Conservation (phyloP, 106 monocot species). For the Dioscorea dumetorum region DNA sequence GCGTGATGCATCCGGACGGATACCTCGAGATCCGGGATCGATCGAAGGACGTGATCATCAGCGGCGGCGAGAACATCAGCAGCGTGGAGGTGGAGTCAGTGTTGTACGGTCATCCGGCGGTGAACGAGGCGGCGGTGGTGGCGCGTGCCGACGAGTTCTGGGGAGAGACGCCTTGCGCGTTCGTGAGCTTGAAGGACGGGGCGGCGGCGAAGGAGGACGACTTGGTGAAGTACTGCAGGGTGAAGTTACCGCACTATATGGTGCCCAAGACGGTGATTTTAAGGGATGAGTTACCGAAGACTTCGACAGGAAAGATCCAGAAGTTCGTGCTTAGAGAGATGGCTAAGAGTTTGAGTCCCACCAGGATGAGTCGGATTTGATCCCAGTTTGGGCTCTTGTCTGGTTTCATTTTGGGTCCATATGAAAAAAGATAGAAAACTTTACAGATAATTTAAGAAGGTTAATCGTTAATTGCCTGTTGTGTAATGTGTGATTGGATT, state of each 20-base stretch:
- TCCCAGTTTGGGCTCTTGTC: neutral
- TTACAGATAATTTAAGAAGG: no score
- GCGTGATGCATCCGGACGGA: conserved; percentile 60
- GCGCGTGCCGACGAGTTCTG: conserved; percentile 70
- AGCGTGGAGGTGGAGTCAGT: conserved; percentile 54
- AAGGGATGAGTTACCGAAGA: conserved; percentile 60
- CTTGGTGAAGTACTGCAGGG: conserved; percentile 43
- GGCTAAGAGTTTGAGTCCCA: conserved; percentile 43
- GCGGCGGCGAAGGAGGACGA: conserved; percentile 21
- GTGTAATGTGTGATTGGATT: no score
- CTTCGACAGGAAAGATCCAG: conserved; percentile 77
- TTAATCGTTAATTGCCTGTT: no score
- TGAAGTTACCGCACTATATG: conserved; percentile 61
- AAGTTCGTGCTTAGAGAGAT: conserved; percentile 55
- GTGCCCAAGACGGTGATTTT: conserved; percentile 83
- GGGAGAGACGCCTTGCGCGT: conserved; percentile 76
- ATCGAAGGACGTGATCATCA: conserved; percentile 84
- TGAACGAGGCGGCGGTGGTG: conserved; percentile 84
- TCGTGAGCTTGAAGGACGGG: conserved; percentile 45
- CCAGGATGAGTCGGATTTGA: conserved; percentile 21
- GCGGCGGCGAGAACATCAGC: conserved; percentile 77
- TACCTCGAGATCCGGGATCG: conserved; percentile 54
- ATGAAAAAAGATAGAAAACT: no score
- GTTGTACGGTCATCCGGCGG: conserved; percentile 60
- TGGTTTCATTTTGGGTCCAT: no score